These are phyloP conservation scores for Fusarium avenaceum DNA, from an alignment of 2,329 filamentous ascomycete genomes.

Conservation along the genomic window DNA sequence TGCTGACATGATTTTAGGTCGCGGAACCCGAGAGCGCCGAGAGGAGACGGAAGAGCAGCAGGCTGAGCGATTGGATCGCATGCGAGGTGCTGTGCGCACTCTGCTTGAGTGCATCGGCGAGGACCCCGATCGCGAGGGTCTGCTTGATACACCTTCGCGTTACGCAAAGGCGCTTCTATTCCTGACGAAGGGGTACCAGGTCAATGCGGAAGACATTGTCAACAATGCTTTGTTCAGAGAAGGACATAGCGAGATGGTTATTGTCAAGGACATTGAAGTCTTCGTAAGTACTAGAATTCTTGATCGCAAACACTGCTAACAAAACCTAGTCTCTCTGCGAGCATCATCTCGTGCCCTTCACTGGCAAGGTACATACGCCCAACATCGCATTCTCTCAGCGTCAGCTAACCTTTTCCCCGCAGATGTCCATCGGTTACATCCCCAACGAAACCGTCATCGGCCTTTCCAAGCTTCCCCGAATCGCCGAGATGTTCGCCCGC, in stretches of 20 bases:
- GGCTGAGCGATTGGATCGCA: slow-evolving; percentile 66
- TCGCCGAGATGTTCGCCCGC: slow-evolving; percentile 96
- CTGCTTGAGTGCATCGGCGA: slow-evolving; percentile 78
- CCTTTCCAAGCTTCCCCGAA: slow-evolving; percentile 93
- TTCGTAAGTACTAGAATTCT: slow-evolving; percentile 55
- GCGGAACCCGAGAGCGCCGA: slow-evolving; percentile 73
- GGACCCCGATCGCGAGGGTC: slow-evolving; percentile 74
- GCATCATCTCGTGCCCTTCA: slow-evolving; percentile 97
- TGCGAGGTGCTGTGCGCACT: slow-evolving; percentile 73
- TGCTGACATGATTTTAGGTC: slow-evolving; percentile 57
- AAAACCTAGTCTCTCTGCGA: slow-evolving; percentile 82
- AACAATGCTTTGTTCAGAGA: slow-evolving; percentile 97
- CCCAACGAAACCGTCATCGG: slow-evolving; percentile 92
- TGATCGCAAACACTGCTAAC: slow-evolving; percentile 3
- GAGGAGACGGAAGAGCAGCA: slow-evolving; percentile 65
- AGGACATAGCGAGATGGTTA: slow-evolving; percentile 96
- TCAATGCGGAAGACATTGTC: slow-evolving; percentile 91
- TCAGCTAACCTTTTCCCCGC: slow-evolving; percentile 20
- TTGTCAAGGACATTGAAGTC: slow-evolving; percentile 97
- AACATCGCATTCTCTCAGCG: slow-evolving; percentile 1
- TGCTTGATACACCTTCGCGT: slow-evolving; percentile 79
- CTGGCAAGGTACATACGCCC: slow-evolving; percentile 77
- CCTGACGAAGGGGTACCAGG: slow-evolving; percentile 97
- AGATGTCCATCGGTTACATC: slow-evolving; percentile 99
- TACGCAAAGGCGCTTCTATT: slow-evolving; percentile 97